These are phyloP conservation scores for Gossypium aridum DNA, from an alignment of 441 rosid genomes.

Conservation along the genomic window DNA sequence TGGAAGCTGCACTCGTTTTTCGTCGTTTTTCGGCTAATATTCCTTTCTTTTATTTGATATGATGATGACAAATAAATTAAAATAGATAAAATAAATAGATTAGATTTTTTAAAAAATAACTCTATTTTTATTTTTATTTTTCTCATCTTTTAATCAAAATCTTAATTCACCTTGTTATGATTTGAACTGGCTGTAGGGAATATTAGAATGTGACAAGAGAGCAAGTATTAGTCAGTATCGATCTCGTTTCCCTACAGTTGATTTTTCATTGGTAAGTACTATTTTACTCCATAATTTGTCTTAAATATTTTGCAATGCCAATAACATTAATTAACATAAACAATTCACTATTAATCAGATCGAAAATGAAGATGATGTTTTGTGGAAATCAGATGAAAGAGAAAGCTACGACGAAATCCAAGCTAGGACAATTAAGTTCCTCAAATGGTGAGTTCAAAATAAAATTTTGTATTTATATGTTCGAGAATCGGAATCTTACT, in stretches of 20 bases:
- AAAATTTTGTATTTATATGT: neutral
- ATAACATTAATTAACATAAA: neutral
- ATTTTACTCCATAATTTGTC: neutral
- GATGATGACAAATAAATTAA: neutral
- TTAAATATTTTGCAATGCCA: neutral
- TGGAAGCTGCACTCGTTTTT: neutral
- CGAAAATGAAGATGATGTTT: conserved; percentile 56
- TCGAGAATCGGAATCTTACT: neutral
- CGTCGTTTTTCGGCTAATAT: no score
- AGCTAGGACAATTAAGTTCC: conserved; percentile 51
- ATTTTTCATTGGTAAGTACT: conserved; percentile 50
- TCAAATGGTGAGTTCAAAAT: conserved; percentile 11
- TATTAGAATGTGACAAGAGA: conserved; percentile 69
- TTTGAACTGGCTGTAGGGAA: conserved; percentile 34
- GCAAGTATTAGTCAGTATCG: conserved; percentile 34
- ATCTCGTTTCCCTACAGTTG: conserved; percentile 48
- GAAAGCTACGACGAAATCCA: conserved; percentile 51
- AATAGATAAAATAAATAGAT: no score
- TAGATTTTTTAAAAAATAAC: no score
- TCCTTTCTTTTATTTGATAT: no score
- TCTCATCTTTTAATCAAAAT: no score
- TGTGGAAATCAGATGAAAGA: conserved; percentile 46
- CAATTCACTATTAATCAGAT: conserved; percentile 28
- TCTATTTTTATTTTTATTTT: no score
- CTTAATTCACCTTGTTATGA: neutral